A percentile compares a stretch with the other conserved stretches of the same genome.
These are phyloP conservation scores for Serendipita indica DNA, from an alignment of 768 basidiomycete species.

Conservation along the genomic window DNA sequence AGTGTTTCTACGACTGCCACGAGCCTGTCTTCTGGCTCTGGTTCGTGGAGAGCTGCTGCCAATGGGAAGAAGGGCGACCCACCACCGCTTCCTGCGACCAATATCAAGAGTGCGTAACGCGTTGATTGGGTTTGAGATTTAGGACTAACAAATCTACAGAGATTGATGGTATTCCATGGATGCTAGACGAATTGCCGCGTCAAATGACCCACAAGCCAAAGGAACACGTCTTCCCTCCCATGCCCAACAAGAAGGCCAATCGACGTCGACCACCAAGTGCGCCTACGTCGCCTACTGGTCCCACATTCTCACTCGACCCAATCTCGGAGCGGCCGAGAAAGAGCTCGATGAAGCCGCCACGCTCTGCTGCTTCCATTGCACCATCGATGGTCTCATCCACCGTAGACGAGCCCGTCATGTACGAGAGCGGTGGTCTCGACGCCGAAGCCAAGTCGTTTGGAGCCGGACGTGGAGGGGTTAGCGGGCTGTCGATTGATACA, in stretches of 20 bases:
- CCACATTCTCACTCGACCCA: conserved; percentile 40
- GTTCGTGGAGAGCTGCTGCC: conserved; percentile 15
- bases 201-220: conserved; percentile 42
- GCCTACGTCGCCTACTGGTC: neutral
- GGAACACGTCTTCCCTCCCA: neutral
- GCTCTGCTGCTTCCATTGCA: neutral
- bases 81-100: conserved; percentile 26
- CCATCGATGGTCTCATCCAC: neutral
- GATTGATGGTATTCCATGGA: conserved; percentile 67
- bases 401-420: neutral
- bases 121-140: neutral
- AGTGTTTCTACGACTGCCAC: conserved; percentile 73
- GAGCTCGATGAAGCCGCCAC: conserved; percentile 7
- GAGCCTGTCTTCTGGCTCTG: conserved; percentile 50
- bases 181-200: conserved; percentile 51
- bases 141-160: conserved; percentile 28
- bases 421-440: neutral
- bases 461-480: neutral
- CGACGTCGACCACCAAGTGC: neutral
- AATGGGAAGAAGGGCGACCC: conserved; percentile 14
- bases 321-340: conserved; percentile 51
- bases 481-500: neutral
- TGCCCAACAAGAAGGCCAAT: neutral
- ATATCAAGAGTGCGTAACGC: conserved; percentile 51
- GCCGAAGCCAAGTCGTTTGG: neutral